Evolutionary conservation across 352 stramenopile species (phyloP).

Genomic region (Pythium oligandrum): DNA sequence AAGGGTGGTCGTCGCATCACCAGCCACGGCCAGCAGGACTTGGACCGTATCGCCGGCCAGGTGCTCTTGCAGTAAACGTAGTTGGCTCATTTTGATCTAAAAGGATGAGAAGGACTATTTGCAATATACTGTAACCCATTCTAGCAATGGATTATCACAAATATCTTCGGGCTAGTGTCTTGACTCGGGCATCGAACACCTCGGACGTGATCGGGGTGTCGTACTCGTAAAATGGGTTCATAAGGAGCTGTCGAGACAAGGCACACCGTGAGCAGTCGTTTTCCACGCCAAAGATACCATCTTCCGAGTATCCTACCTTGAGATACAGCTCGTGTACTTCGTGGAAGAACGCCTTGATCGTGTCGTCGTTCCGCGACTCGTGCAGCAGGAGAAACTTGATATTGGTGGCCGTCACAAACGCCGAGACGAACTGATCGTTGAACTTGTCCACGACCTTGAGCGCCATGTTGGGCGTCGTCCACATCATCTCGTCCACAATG

Average conservation of each 20-base stretch:
- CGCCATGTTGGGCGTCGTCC: conserved; percentile 92
- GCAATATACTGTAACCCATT: conserved; percentile 16
- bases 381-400: conserved; percentile 97
- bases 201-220: conserved; percentile 92
- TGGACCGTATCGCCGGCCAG: conserved; percentile 97
- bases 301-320: conserved; percentile 63
- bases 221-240: conserved; percentile 97
- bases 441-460: conserved; percentile 93
- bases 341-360: conserved; percentile 95
- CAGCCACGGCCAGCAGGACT: conserved; percentile 97
- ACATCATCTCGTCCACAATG: conserved; percentile 95
- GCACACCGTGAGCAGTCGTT: conserved; percentile 1
- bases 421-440: conserved; percentile 96
- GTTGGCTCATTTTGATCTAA: conserved; percentile 18
- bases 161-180: conserved; percentile 86
- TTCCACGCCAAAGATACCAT: conserved; percentile 2
- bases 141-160: conserved; percentile 28
- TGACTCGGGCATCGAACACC: conserved; percentile 91
- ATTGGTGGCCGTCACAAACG: conserved; percentile 94
- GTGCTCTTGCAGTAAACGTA: conserved; percentile 83
- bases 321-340: conserved; percentile 98
- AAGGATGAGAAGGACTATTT: conserved; percentile 28
- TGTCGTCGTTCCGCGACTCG: conserved; percentile 92
- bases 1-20: conserved; percentile 95
- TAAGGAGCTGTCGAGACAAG: conserved; percentile 64